A percentile compares a stretch with the other conserved stretches of the same genome.
These are phyloP conservation scores for Cytauxzoon felis DNA, from an alignment of 169 alveolate species.

Conservation along the genomic window DNA sequence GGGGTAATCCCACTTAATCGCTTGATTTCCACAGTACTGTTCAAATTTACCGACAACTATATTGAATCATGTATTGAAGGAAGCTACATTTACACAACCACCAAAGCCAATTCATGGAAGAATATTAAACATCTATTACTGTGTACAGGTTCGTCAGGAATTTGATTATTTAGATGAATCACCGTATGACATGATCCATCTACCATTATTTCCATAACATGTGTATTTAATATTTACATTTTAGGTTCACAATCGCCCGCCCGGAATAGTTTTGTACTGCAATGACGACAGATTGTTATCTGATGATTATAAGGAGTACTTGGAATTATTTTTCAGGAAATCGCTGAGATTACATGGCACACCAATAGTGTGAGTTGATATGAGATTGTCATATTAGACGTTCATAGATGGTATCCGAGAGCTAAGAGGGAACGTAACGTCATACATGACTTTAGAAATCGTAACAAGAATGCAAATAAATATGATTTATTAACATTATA, in stretches of 20 bases:
- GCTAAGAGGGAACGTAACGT: conserved; percentile 52
- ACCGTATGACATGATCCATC: too few relatives aligned
- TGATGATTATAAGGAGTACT: conserved; percentile 69
- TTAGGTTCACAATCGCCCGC: conserved; percentile 68
- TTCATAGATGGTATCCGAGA: conserved; percentile 43
- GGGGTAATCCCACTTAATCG: conserved; percentile 18
- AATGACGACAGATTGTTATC: conserved; percentile 64
- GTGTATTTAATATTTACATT: background rate
- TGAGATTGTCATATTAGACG: background rate
- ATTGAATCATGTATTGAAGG: conserved; percentile 63
- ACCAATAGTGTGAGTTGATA: conserved; percentile 54
- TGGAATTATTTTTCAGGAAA: conserved; percentile 64
- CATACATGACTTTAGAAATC: conserved; percentile 30
- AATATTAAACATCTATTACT: conserved; percentile 70
- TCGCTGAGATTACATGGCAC: conserved; percentile 64
- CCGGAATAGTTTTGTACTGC: conserved; percentile 72
- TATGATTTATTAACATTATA: background rate
- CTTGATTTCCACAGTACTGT: conserved; percentile 11
- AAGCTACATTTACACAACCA: conserved; percentile 65
- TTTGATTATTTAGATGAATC: too few relatives aligned
- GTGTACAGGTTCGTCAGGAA: conserved; percentile 40
- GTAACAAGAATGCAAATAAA: background rate
- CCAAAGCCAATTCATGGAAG: conserved; percentile 67
- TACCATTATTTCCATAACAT: background rate
- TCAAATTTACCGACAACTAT: conserved; percentile 32